Percentiles rank a stretch among this genome's conserved stretches.
Conservation (phyloP, 78 protist genomes). For the Speleostelium caveatum region DNA sequence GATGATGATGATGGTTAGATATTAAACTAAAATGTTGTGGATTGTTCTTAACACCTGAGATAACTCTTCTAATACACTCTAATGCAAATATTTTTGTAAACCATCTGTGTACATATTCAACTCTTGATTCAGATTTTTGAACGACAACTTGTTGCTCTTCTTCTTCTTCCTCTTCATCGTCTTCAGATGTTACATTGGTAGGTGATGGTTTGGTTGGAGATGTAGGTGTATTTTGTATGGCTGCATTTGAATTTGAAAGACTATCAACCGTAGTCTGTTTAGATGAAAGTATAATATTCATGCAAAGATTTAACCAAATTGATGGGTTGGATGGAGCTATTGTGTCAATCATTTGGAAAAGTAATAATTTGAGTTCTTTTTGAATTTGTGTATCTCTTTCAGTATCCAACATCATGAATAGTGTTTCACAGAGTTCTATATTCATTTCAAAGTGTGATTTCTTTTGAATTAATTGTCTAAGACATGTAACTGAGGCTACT, state of each 20-base stretch:
- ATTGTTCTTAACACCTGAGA: slow-evolving; percentile 46
- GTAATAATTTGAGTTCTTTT: slow-evolving; percentile 56
- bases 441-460: slow-evolving; percentile 40
- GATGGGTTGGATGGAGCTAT: slow-evolving; percentile 65
- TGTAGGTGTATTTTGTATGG: background rate
- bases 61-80: slow-evolving; percentile 72
- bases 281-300: slow-evolving; percentile 67
- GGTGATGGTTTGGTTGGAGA: background rate
- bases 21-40: slow-evolving; percentile 53
- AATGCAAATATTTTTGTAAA: slow-evolving; percentile 78
- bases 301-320: slow-evolving; percentile 56
- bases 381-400: slow-evolving; percentile 61
- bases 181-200: slow-evolving; percentile 4
- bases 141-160: slow-evolving; percentile 24
- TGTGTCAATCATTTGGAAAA: slow-evolving; percentile 43
- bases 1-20: background rate
- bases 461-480: slow-evolving; percentile 66
- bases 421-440: slow-evolving; percentile 26
- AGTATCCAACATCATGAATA: slow-evolving; percentile 75
- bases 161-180: slow-evolving; percentile 53
- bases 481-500: slow-evolving; percentile 64
- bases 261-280: slow-evolving; percentile 15
- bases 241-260: background rate
- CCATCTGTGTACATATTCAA: slow-evolving; percentile 75
- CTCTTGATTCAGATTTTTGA: background rate